A percentile compares a stretch with the other conserved stretches of the same genome.
Evolutionary conservation across 2,329 filamentous ascomycete species (phyloP).

Genomic region (Fusarium miscanthi): DNA sequence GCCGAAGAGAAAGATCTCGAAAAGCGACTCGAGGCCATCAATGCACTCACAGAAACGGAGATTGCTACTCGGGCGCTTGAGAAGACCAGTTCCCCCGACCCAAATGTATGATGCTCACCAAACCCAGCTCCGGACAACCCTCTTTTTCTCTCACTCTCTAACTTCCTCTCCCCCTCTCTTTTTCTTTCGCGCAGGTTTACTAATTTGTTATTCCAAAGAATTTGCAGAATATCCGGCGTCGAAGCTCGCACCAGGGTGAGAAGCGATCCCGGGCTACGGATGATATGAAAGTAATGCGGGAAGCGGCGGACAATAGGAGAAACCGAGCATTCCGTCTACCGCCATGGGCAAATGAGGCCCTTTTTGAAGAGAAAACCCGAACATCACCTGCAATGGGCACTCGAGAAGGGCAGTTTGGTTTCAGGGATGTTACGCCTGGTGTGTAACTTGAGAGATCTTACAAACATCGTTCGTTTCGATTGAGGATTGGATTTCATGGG

Average conservation of each 20-base stretch:
- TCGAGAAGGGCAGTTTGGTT: constrained; percentile 3
- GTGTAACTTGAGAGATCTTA: background rate
- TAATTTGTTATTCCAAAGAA: constrained; percentile 45
- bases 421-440: constrained; percentile 1
- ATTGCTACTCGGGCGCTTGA: constrained; percentile 42
- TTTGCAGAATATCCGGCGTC: constrained; percentile 46
- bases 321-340: constrained; percentile 44
- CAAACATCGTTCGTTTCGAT: background rate
- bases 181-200: constrained; percentile 3
- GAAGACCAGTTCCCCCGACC: constrained; percentile 42
- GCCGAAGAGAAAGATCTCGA: constrained; percentile 44
- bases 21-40: constrained; percentile 41
- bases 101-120: constrained; percentile 47
- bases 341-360: constrained; percentile 48
- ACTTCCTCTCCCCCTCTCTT: background rate
- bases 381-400: constrained; percentile 17
- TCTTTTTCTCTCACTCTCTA: background rate
- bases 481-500: constrained; percentile 9
- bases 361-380: constrained; percentile 33
- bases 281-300: constrained; percentile 50
- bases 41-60: constrained; percentile 40
- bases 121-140: background rate
- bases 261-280: constrained; percentile 37
- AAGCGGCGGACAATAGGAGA: constrained; percentile 48
- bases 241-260: constrained; percentile 18